Percentiles rank a stretch among this genome's conserved stretches.
Conservation (phyloP, 352 stramenopile genomes). For the Globisporangium paroecandrum region DNA sequence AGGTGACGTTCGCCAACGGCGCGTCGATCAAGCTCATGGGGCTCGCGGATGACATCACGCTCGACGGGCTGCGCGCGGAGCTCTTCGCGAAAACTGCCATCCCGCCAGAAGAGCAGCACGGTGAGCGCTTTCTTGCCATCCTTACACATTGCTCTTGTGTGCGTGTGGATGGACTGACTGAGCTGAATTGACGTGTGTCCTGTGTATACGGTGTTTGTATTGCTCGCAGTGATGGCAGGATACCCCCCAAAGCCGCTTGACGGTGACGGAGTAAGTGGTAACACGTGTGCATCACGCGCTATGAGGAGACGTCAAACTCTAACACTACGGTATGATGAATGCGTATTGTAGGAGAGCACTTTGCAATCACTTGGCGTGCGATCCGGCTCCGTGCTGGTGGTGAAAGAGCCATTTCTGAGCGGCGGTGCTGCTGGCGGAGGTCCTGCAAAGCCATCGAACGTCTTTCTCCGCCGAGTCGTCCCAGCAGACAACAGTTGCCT, state of each 20-base stretch:
- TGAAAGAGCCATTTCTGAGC: slow-evolving; percentile 53
- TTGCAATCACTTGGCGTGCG: slow-evolving; percentile 53
- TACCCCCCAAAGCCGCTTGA: slow-evolving; percentile 70
- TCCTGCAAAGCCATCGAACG: slow-evolving; percentile 26
- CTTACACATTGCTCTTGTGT: slow-evolving; percentile 5
- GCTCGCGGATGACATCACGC: slow-evolving; percentile 52
- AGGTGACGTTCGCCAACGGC: slow-evolving; percentile 72
- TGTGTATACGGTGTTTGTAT: neutral
- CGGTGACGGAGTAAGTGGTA: slow-evolving; percentile 45
- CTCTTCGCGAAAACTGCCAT: slow-evolving; percentile 63
- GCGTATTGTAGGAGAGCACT: slow-evolving; percentile 30
- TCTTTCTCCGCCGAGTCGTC: slow-evolving; percentile 73
- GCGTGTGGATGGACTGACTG: neutral
- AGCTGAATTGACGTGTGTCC: neutral
- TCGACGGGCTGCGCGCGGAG: slow-evolving; percentile 48
- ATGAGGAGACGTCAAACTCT: neutral
- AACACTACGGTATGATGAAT: neutral
- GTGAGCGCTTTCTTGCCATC: slow-evolving; percentile 22
- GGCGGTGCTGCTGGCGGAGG: slow-evolving; percentile 2
- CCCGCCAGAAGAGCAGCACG: slow-evolving; percentile 56
- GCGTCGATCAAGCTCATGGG: slow-evolving; percentile 70
- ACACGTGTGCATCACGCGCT: neutral
- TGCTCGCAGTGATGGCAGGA: slow-evolving; percentile 61
- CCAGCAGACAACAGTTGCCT: slow-evolving; percentile 85
- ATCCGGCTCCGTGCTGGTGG: slow-evolving; percentile 63